Conservation (phyloP, 139 green algal genomes). For the Micractinium sp. region DNA sequence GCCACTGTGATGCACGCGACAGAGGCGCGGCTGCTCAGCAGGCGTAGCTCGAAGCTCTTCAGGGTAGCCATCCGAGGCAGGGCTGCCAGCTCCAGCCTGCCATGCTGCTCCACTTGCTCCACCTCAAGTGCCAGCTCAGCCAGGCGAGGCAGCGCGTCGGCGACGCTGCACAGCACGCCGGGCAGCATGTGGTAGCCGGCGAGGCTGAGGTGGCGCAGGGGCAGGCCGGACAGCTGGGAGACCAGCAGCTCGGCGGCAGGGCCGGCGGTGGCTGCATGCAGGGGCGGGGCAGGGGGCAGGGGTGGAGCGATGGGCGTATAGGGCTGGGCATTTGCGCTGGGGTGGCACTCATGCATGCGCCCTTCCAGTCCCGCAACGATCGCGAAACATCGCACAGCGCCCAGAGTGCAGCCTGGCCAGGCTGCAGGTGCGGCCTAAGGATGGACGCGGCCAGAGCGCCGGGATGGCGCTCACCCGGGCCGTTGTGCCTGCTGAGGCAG, state of each 20-base stretch:
- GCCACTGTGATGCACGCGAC: not conserved
- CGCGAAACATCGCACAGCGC: too few relatives aligned
- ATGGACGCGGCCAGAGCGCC: too few relatives aligned
- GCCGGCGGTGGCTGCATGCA: not conserved
- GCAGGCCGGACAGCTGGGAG: not conserved
- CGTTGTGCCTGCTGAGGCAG: not conserved
- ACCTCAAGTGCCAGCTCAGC: not conserved
- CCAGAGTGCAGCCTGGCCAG: not conserved
- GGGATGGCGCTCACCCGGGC: not conserved
- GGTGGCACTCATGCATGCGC: too few relatives aligned
- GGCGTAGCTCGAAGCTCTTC: not conserved
- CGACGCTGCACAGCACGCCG: not conserved
- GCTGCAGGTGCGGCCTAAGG: too few relatives aligned
- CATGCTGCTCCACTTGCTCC: not conserved
- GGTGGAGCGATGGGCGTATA: not conserved
- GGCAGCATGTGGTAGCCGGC: conserved; percentile 5
- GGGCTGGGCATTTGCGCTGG: too few relatives aligned
- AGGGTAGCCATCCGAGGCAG: not conserved
- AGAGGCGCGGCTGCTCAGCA: not conserved
- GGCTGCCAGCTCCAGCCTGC: not conserved
- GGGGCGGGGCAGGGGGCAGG: not conserved
- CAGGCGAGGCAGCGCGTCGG: not conserved
- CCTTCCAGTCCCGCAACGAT: too few relatives aligned
- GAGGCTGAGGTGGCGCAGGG: not conserved
- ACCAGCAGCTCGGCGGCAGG: conserved; percentile 1